A percentile compares a stretch with the other conserved stretches of the same genome.
Evolutionary conservation across 2,329 filamentous ascomycete genomes (phyloP).

Genomic region (Chrysoporthe deuterocubensis): DNA sequence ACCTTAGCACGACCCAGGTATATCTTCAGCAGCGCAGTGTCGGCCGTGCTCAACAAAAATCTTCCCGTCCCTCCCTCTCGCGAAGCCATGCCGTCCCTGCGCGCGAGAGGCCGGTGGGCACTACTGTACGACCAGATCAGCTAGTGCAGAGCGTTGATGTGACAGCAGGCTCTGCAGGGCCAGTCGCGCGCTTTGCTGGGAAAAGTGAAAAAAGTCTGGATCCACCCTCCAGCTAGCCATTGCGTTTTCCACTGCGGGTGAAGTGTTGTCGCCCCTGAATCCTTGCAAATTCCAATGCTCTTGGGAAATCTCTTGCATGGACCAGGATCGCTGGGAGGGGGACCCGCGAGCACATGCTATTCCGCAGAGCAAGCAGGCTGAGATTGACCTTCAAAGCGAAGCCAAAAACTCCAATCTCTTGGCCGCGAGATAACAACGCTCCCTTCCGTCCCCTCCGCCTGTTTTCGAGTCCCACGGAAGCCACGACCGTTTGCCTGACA

Average conservation of each 20-base stretch:
- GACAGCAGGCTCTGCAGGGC: slow-evolving; percentile 1
- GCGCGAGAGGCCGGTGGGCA: neutral
- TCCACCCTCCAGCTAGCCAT: slow-evolving; percentile 7
- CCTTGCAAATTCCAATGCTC: neutral
- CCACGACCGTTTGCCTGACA: neutral
- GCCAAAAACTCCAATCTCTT: slow-evolving; percentile 9
- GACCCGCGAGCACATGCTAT: slow-evolving; percentile 1
- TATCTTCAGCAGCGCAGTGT: neutral
- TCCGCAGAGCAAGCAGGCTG: neutral
- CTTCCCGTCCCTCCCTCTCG: neutral
- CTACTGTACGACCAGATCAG: slow-evolving; percentile 8
- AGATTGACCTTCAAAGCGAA: slow-evolving; percentile 3
- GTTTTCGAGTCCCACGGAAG: neutral
- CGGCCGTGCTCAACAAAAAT: neutral
- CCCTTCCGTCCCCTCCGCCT: neutral
- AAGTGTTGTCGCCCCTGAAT: slow-evolving; percentile 11
- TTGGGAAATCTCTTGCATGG: slow-evolving; percentile 10
- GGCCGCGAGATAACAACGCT: slow-evolving; percentile 4
- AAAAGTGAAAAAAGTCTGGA: neutral
- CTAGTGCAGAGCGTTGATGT: neutral
- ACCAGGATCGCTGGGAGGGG: neutral
- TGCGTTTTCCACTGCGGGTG: neutral
- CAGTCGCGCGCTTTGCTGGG: slow-evolving; percentile 3
- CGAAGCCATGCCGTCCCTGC: neutral
- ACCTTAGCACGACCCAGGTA: neutral